Percentiles rank a stretch among this genome's conserved stretches.
Evolutionary conservation across 352 stramenopile species (phyloP).

Genomic region (Pythium diclinum): DNA sequence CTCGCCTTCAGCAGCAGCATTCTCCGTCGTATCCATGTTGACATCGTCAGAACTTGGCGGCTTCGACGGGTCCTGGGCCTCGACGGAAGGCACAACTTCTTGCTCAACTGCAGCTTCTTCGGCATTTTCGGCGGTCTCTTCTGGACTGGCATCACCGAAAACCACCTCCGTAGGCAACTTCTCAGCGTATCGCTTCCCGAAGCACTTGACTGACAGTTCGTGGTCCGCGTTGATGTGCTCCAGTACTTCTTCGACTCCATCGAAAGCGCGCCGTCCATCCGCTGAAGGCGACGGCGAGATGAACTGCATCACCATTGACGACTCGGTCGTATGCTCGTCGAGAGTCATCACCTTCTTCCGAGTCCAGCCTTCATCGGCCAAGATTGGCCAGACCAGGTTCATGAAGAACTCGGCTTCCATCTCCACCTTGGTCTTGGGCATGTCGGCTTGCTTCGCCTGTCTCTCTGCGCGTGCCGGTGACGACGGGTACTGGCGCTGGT

Average conservation of each 20-base stretch:
- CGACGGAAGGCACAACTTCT: neutral
- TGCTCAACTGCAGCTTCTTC: neutral
- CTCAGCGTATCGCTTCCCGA: constrained; percentile 60
- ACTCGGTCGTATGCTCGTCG: constrained; percentile 25
- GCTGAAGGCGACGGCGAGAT: neutral
- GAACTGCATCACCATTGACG: constrained; percentile 30
- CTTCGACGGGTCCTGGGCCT: neutral
- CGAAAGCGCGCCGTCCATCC: constrained; percentile 5
- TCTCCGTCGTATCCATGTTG: neutral
- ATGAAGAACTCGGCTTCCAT: constrained; percentile 70
- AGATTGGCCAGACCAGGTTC: constrained; percentile 72
- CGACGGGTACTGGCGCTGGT: constrained; percentile 25
- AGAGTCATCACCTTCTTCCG: constrained; percentile 40
- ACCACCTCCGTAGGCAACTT: constrained; percentile 39
- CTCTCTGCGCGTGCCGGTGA: constrained; percentile 13
- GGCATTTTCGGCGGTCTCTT: neutral
- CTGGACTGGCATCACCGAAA: constrained; percentile 25
- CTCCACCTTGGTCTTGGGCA: constrained; percentile 19
- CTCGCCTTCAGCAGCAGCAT: neutral
- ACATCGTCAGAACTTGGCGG: neutral
- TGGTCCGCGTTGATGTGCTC: constrained; percentile 51
- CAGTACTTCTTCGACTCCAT: constrained; percentile 53
- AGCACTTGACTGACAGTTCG: constrained; percentile 57
- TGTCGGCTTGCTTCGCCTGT: constrained; percentile 3
- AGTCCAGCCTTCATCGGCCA: constrained; percentile 70